Conservation (phyloP, 345 rosid genomes). For the Heritiera littoralis region DNA sequence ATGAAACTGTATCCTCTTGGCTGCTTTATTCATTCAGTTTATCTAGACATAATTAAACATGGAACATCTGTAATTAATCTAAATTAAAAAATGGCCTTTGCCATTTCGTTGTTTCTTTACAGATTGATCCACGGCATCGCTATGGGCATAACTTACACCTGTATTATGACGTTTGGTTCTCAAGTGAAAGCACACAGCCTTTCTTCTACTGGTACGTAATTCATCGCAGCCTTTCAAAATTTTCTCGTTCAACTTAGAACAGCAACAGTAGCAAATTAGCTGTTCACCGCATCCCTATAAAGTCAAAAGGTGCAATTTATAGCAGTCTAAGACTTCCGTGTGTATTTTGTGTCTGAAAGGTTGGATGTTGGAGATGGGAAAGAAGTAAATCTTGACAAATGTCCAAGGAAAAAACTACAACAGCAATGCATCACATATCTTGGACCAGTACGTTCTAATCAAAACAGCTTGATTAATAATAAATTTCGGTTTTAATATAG, state of each 20-base stretch:
- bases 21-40: background rate
- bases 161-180: constrained; percentile 62
- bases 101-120: background rate
- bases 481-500: background rate
- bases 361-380: constrained; percentile 71
- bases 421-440: constrained; percentile 63
- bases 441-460: constrained; percentile 50
- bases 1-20: background rate
- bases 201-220: constrained; percentile 66
- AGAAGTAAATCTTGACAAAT: constrained; percentile 46
- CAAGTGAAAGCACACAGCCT: constrained; percentile 55
- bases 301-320: background rate
- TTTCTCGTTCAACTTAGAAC: background rate
- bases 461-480: background rate
- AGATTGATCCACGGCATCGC: constrained; percentile 74
- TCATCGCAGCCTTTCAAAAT: background rate
- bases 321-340: background rate
- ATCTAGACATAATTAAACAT: background rate
- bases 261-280: no score
- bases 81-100: background rate
- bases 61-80: background rate
- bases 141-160: constrained; percentile 72
- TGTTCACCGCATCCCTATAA: background rate
- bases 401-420: constrained; percentile 48
- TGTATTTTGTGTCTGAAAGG: constrained; percentile 30